Evolutionary conservation across 148 eudicot genomes (phyloP).

Genomic region (Linanthus parryae): DNA sequence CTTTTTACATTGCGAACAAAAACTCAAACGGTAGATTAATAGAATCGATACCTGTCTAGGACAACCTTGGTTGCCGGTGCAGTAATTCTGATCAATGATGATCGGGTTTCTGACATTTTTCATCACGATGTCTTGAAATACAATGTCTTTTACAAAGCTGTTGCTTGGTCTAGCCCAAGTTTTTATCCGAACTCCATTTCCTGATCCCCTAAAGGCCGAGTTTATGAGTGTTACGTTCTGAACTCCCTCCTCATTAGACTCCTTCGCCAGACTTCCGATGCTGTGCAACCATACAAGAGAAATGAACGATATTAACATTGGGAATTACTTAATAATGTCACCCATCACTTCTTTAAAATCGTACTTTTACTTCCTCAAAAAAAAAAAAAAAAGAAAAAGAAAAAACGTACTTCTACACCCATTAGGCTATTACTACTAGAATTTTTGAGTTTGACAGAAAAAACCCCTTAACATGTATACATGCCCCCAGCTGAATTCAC

Average conservation of each 20-base stretch:
- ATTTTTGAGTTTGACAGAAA: no score
- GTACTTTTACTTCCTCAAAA: no score
- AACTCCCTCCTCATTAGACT: constrained; percentile 27
- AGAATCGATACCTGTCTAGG: constrained; percentile 32
- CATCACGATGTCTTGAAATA: constrained; percentile 21
- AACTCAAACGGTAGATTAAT: no score
- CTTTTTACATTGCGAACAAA: no score
- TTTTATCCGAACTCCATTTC: constrained; percentile 33
- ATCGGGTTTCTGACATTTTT: constrained; percentile 27
- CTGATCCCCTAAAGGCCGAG: constrained; percentile 17
- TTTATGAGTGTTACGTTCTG: constrained; percentile 25
- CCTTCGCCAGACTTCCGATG: constrained; percentile 31
- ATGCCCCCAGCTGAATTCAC: no score
- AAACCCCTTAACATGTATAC: no score
- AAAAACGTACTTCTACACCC: no score
- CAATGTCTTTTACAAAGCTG: constrained; percentile 19
- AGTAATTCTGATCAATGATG: constrained; percentile 32
- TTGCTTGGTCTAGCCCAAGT: constrained; percentile 38
- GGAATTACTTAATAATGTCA: no score
- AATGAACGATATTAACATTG: no score
- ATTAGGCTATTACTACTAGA: no score
- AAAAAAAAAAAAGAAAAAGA: no score
- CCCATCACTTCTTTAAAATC: no score
- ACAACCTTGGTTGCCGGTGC: constrained; percentile 26
- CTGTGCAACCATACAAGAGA: constrained; percentile 17